Base-by-base conservation (phyloP, 805 yeast species). In the Saccharomycopsis javanensis region DNA sequence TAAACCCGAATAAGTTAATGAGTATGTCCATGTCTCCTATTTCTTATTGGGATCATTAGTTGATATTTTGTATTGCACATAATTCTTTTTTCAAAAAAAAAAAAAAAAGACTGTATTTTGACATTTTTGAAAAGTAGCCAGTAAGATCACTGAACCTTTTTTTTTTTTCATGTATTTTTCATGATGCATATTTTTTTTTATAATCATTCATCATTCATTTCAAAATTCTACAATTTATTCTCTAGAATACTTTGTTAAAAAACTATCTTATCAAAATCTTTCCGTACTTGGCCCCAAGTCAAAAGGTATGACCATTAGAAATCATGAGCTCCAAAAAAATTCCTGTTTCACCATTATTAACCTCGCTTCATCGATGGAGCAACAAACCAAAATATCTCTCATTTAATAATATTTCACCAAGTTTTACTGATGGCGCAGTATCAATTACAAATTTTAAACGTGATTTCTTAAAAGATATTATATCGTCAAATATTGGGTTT, bases 331-430 rank as follows among this genome's bases (percentile, higher is more conserved):
- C 35, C 13, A 51, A 51, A 25, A 18, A 25, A 18, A n/a, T 51
- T 16, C 54, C 54, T 18, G 35, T 25, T n/a, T 51, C 54, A 2
- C 54, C 54, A 18, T 15, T 51, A n/a, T 10, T 51, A n/a, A 33
- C 30, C 5, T 30, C 54, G 5, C 54, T 33, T 35, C 54, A 51
- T 35, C 31, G 35, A n/a, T 51, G 54, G 54, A 51, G 45, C 23
- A 51, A 51, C 45, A 51, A 51, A 23, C 45, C 54, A 18, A 28
- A 23, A 25, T 25, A 6, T 20, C 54, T 51, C 4, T 51, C 54
- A 23, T 51, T 51, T 33, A 11, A 51, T 11, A n/a, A 33, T 33
- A 42, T 42, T 20, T 20, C 28, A 42, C n/a, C 48, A 6, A 42
- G 48, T 16, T 42, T 42, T 42, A 25, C 18, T 20, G 10, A 20